A percentile compares a stretch with the other conserved stretches of the same genome.
phyloP scores from a whole-genome alignment of 2,329 filamentous ascomycete genomes.

The Fusarium sp. region DNA sequence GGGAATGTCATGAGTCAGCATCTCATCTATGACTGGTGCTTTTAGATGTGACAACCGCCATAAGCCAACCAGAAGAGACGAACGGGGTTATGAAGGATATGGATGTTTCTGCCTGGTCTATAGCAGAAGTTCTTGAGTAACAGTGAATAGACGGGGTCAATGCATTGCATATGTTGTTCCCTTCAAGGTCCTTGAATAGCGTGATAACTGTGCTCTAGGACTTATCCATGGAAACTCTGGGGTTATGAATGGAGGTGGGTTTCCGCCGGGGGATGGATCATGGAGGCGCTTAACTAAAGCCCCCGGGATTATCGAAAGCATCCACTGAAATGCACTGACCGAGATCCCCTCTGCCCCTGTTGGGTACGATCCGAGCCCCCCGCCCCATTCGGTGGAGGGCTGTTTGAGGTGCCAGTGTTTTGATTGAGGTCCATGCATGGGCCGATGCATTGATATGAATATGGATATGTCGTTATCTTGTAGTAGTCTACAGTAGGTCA shows the following conservation, averaged over 20 bases:
- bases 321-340: slow-evolving; percentile 15
- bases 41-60: slow-evolving; percentile 14
- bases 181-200: slow-evolving; percentile 7
- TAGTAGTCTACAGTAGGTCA: neutral
- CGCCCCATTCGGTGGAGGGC: neutral
- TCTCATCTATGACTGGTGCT: slow-evolving; percentile 19
- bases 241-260: neutral
- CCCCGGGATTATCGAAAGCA: slow-evolving; percentile 12
- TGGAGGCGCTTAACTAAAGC: slow-evolving; percentile 3
- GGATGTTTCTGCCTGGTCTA: neutral
- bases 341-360: slow-evolving; percentile 24
- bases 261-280: neutral
- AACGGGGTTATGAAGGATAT: neutral
- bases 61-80: slow-evolving; percentile 14
- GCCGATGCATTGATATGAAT: slow-evolving; percentile 4
- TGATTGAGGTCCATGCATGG: neutral
- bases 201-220: neutral
- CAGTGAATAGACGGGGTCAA: neutral
- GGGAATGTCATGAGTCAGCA: slow-evolving; percentile 30
- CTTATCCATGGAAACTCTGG: slow-evolving; percentile 18
- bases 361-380: slow-evolving; percentile 21
- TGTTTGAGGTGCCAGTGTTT: slow-evolving; percentile 16
- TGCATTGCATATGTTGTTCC: neutral
- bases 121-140: neutral
- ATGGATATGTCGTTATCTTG: slow-evolving; percentile 15